Conservation (phyloP, 1,139 yeast genomes). For the Nakaseomyces bracarensis region DNA sequence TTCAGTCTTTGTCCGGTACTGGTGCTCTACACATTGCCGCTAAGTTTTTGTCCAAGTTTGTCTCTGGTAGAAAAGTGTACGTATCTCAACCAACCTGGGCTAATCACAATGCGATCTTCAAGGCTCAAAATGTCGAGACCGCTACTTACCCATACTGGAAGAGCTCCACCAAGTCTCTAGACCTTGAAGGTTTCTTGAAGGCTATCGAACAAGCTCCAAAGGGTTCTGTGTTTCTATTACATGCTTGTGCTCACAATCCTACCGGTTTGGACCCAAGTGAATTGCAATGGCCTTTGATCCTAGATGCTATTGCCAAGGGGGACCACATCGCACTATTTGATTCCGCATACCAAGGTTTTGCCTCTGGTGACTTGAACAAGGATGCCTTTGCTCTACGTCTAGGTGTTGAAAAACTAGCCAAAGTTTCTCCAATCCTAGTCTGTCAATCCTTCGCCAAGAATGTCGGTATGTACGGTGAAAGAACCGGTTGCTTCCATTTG, state of each 20-base stretch:
- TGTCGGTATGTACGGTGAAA: conserved; percentile 96
- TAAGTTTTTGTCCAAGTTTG: conserved; percentile 49
- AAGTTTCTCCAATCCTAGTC: conserved; percentile 49
- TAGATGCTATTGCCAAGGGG: conserved; percentile 51
- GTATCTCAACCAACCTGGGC: conserved; percentile 95
- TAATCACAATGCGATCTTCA: conserved; percentile 80
- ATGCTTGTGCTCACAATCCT: conserved; percentile 97
- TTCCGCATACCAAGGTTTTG: conserved; percentile 96
- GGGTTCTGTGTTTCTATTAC: conserved; percentile 76
- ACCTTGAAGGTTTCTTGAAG: conserved; percentile 59
- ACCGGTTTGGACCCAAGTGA: conserved; percentile 90
- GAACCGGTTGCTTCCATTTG: conserved; percentile 87
- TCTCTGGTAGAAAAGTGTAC: conserved; percentile 47
- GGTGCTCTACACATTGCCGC: conserved; percentile 93
- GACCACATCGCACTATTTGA: conserved; percentile 82
- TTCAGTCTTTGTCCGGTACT: conserved; percentile 89
- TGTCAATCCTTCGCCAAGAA: conserved; percentile 97
- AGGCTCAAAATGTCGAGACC: conserved; percentile 54
- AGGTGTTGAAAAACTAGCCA: conserved; percentile 49
- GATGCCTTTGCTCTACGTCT: conserved; percentile 86
- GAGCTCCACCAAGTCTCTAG: conserved; percentile 51
- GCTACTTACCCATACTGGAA: conserved; percentile 79
- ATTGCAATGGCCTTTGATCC: conserved; percentile 75
- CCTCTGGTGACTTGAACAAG: conserved; percentile 73
- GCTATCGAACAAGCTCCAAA: conserved; percentile 64